Evolutionary conservation across 2,329 filamentous ascomycete species (phyloP).

Genomic region (Colletotrichum gigasporum): DNA sequence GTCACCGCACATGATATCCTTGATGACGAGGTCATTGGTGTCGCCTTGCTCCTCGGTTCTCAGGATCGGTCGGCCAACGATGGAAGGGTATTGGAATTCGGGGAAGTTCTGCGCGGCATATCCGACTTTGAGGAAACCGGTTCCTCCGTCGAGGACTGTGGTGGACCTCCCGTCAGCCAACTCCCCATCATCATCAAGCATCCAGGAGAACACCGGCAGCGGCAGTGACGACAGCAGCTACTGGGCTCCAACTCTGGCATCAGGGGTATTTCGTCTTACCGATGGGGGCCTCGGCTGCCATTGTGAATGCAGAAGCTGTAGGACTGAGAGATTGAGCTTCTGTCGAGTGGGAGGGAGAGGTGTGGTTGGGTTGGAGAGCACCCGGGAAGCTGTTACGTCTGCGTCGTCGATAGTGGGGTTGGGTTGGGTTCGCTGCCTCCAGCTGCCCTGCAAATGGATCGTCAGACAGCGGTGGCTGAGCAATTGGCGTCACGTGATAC

Average conservation of each 20-base stretch:
- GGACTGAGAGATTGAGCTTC: constrained; percentile 23
- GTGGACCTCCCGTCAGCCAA: constrained; percentile 31
- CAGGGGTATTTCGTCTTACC: constrained; percentile 48
- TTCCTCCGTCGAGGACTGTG: constrained; percentile 97
- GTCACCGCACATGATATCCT: constrained; percentile 99
- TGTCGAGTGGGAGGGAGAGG: constrained; percentile 41
- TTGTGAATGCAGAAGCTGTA: constrained; percentile 42
- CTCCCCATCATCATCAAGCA: constrained; percentile 15
- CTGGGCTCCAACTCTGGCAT: neutral
- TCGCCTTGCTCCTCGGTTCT: constrained; percentile 85
- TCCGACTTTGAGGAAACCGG: constrained; percentile 99
- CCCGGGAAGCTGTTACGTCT: constrained; percentile 32
- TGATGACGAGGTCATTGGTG: constrained; percentile 72
- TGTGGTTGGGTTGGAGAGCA: constrained; percentile 26
- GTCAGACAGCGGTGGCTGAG: constrained; percentile 31
- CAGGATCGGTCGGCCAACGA: constrained; percentile 96
- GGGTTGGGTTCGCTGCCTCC: constrained; percentile 25
- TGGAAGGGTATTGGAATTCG: constrained; percentile 97
- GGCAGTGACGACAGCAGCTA: neutral
- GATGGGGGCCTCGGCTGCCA: constrained; percentile 66
- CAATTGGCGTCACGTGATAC: constrained; percentile 46
- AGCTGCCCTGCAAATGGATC: constrained; percentile 23
- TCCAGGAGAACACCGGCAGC: neutral
- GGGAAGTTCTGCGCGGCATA: constrained; percentile 99
- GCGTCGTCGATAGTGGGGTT: constrained; percentile 33